phyloP scores from a whole-genome alignment of 2,329 filamentous ascomycete genomes.

The Cordyceps farinosa region DNA sequence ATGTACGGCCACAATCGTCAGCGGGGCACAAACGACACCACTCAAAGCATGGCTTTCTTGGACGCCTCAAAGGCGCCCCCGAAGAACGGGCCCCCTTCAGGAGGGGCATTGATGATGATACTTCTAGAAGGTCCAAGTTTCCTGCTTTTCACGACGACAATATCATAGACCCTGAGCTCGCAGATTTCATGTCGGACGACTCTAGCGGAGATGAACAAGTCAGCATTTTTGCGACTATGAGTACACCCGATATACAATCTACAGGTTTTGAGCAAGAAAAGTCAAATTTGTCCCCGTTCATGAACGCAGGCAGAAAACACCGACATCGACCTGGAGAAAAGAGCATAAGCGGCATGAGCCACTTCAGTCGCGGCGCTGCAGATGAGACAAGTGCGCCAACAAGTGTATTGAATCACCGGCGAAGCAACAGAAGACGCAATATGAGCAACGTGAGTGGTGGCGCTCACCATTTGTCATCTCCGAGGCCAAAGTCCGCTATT shows the following conservation, averaged over 20 bases:
- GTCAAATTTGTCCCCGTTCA: constrained; percentile 65
- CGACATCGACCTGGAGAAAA: constrained; percentile 72
- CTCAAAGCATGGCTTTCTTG: constrained; percentile 80
- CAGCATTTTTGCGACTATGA: constrained; percentile 73
- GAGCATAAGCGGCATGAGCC: constrained; percentile 67
- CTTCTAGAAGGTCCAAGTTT: constrained; percentile 61
- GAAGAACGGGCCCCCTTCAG: constrained; percentile 89
- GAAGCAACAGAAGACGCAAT: constrained; percentile 70
- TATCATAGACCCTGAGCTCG: constrained; percentile 94
- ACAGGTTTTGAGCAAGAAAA: constrained; percentile 72
- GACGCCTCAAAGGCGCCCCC: constrained; percentile 65
- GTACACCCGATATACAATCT: constrained; percentile 61
- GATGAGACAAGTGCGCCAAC: constrained; percentile 59
- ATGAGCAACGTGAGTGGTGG: constrained; percentile 71
- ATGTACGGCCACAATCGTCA: constrained; percentile 69
- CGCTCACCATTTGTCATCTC: constrained; percentile 64
- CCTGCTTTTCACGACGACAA: constrained; percentile 98
- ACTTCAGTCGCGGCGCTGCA: constrained; percentile 59
- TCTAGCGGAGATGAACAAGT: constrained; percentile 92
- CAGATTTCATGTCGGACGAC: constrained; percentile 92
- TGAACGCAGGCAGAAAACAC: constrained; percentile 72
- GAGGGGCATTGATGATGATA: constrained; percentile 64
- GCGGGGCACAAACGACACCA: constrained; percentile 76
- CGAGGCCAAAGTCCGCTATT: constrained; percentile 57
- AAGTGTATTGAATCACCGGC: constrained; percentile 56